Base-by-base conservation (phyloP, 192 early-diverging fungal species). In the Backusella psychrophila region DNA sequence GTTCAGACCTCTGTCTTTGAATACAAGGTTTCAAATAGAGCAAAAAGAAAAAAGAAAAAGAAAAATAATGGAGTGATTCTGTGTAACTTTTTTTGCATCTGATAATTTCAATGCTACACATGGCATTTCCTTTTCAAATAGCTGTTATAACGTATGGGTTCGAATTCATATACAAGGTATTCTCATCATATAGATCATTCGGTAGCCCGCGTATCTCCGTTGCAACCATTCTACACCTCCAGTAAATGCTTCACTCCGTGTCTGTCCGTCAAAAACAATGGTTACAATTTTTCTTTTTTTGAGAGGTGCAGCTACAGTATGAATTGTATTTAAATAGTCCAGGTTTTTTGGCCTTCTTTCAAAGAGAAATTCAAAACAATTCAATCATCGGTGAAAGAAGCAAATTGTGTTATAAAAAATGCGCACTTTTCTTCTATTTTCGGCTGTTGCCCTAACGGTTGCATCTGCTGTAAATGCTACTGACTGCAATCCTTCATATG, bases 401-500 rank as follows among this genome's bases (percentile, higher is more conserved):
- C 6, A 38, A 21, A 53, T 23, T 53, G 52, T 53, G 52, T 68
- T 70, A 69, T 8, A 29, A 38, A 44, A n/a, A 39, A 70, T 70
- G 69, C 39, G 39, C 67, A 21, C 34, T 39, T 19, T 21, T 21
- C 8, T 39, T 11, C 21, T 36, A 23, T 26, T 14, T 39, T 11
- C 29, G 11, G 23, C 26, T 46, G 26, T 12, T 31, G 11, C 36
- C 29, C 39, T 26, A 21, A 44, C 41, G 11, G 23, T 19, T 33
- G 69, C 38, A 29, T 23, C 39, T 36, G 4, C 39, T 42, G 69
- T 29, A 4, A 29, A 14, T 46, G 42, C 69, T 26, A 4, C 42
- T 71, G 42, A 46, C 69, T 71, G 69, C 15, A 71, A 71, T 12
- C 69, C 69, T 46, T 31, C 39, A 17, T 71, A 71, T 31, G 29